A percentile compares a stretch with the other conserved stretches of the same genome.
Conservation (phyloP, 495 filamentous ascomycete species). For the Viridothelium virens region DNA sequence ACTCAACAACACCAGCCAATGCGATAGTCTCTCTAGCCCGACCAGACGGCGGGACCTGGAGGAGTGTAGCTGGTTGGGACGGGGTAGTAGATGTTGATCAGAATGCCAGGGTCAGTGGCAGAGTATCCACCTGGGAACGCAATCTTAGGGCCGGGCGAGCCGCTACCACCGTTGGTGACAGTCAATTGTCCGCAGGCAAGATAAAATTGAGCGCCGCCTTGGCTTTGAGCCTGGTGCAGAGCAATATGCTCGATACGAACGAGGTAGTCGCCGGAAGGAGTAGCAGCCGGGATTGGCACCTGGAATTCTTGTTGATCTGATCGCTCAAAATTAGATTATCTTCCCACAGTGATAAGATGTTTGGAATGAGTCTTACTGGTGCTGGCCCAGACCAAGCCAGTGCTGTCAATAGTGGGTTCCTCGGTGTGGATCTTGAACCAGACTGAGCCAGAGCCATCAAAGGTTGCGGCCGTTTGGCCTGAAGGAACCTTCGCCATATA, state of each 20-base stretch:
- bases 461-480: conserved; percentile 40
- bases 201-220: conserved; percentile 29
- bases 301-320: background rate
- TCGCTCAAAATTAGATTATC: background rate
- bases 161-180: conserved; percentile 28
- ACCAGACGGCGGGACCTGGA: conserved; percentile 26
- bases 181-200: conserved; percentile 28
- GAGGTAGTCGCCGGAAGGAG: conserved; percentile 48
- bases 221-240: conserved; percentile 35
- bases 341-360: background rate
- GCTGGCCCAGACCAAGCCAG: background rate
- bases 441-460: conserved; percentile 43
- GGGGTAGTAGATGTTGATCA: conserved; percentile 20
- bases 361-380: background rate
- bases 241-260: conserved; percentile 55
- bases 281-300: background rate
- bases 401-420: conserved; percentile 7
- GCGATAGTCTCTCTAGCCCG: conserved; percentile 8
- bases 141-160: conserved; percentile 22
- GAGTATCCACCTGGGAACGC: conserved; percentile 27
- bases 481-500: conserved; percentile 49
- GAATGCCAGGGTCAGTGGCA: conserved; percentile 23
- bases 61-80: conserved; percentile 21
- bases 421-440: conserved; percentile 46
- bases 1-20: no score